A percentile compares a stretch with the other conserved stretches of the same genome.
phyloP scores from a whole-genome alignment of 2,329 filamentous ascomycete genomes.

The Colletotrichum sublineola region DNA sequence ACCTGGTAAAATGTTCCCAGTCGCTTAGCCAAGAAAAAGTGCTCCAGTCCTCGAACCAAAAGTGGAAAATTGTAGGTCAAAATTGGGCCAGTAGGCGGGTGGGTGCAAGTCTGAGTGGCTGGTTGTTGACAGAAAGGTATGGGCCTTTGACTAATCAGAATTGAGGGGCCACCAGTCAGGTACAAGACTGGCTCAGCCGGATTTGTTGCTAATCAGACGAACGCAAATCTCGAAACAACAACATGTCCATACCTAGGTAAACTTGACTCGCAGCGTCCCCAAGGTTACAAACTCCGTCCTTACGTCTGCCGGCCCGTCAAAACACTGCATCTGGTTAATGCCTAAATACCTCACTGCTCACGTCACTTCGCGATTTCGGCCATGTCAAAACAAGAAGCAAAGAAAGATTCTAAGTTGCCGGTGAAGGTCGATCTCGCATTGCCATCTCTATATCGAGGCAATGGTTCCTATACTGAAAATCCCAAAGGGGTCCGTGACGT shows the following conservation, averaged over 20 bases:
- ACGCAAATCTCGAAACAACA: not conserved
- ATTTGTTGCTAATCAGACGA: constrained; percentile 25
- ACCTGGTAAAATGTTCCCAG: constrained; percentile 32
- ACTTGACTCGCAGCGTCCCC: not conserved
- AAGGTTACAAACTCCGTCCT: not conserved
- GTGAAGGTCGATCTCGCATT: constrained; percentile 26
- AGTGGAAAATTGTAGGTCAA: constrained; percentile 23
- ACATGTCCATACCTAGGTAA: too few species aligned
- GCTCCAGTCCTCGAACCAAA: constrained; percentile 24
- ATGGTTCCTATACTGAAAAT: constrained; percentile 41
- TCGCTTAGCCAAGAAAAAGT: constrained; percentile 23
- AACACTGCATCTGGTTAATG: not conserved
- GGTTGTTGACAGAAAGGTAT: constrained; percentile 5
- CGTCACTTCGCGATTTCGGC: not conserved
- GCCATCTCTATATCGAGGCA: constrained; percentile 37
- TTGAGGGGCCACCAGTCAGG: not conserved
- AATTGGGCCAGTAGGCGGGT: constrained; percentile 23
- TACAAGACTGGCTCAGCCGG: not conserved
- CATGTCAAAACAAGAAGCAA: constrained; percentile 20
- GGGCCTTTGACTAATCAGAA: constrained; percentile 30
- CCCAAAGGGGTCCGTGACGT: constrained; percentile 33
- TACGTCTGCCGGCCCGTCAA: not conserved
- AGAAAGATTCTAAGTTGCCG: not conserved
- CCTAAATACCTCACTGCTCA: not conserved
- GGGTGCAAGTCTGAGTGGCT: constrained; percentile 10